A percentile compares a stretch with the other conserved stretches of the same genome.
phyloP scores from a whole-genome alignment of 257 asterid species.

The Nicotiana benthamiana region DNA sequence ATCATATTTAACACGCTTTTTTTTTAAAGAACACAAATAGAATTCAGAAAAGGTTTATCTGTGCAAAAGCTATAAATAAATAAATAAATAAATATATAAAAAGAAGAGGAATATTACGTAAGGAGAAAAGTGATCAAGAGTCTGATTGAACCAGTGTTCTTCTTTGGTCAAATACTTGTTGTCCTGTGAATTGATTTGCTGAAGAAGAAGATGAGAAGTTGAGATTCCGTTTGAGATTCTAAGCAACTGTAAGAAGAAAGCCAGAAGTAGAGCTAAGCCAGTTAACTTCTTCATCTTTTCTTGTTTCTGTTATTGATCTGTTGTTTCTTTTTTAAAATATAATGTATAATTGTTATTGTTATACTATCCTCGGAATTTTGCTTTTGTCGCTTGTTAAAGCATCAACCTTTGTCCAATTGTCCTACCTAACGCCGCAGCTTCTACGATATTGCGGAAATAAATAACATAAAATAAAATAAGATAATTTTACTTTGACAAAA shows the following conservation, averaged over 20 bases:
- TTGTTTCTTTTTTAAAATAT: too few relatives aligned
- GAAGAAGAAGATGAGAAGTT: slow-evolving; percentile 29
- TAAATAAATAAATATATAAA: neutral
- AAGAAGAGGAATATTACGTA: slow-evolving; percentile 28
- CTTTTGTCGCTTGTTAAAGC: too few relatives aligned
- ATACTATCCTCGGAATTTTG: too few relatives aligned
- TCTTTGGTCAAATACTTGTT: slow-evolving; percentile 47
- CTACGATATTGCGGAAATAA: too few relatives aligned
- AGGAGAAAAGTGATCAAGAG: slow-evolving; percentile 92
- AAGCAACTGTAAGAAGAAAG: slow-evolving; percentile 8
- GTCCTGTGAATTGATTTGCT: slow-evolving; percentile 23
- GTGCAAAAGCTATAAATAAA: neutral
- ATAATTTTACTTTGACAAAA: too few relatives aligned
- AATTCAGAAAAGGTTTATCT: neutral
- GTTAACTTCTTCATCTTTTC: neutral
- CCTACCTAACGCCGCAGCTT: too few relatives aligned
- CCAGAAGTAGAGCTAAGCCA: neutral
- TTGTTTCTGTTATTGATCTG: neutral
- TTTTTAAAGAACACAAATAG: neutral
- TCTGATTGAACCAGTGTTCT: slow-evolving; percentile 70
- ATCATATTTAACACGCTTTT: neutral
- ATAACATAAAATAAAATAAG: too few relatives aligned
- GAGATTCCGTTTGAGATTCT: slow-evolving; percentile 17
- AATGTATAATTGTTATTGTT: too few relatives aligned
- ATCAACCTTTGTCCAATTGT: too few relatives aligned